phyloP scores from a whole-genome alignment of 495 filamentous ascomycete genomes.

The Pseudevernia furfuracea region DNA sequence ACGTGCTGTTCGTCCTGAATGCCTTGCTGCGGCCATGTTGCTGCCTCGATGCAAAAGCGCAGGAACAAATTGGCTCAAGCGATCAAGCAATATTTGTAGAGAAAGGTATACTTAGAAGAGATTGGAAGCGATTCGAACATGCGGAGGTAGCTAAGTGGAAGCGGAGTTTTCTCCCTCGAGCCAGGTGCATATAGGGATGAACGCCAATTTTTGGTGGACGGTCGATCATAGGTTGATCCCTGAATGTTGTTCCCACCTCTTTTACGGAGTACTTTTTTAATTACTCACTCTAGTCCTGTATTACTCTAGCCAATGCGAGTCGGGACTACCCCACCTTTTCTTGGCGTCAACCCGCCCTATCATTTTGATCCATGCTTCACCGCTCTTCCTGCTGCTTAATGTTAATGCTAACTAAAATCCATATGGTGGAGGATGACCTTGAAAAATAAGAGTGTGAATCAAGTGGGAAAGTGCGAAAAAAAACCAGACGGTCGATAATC shows the following conservation, averaged over 20 bases:
- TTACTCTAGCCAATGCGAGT: not conserved
- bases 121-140: not conserved
- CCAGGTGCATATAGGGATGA: not conserved
- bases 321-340: slow-evolving; percentile 2
- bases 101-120: too few relatives aligned
- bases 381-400: slow-evolving; percentile 7
- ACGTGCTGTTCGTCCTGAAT: not conserved
- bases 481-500: too few relatives aligned
- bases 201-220: too few relatives aligned
- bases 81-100: too few relatives aligned
- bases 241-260: too few relatives aligned
- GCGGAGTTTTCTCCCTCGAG: not conserved
- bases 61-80: too few relatives aligned
- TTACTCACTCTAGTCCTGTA: too few relatives aligned
- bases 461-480: not conserved
- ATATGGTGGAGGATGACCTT: not conserved
- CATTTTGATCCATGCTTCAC: not conserved
- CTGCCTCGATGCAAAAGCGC: not conserved
- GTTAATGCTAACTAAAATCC: too few relatives aligned
- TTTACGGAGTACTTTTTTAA: too few relatives aligned
- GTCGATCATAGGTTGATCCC: not conserved
- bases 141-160: not conserved
- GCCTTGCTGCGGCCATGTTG: not conserved
- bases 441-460: not conserved
- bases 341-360: not conserved